These are phyloP conservation scores for Tolypocladium amazonense DNA, from an alignment of 2,329 filamentous ascomycete species.

Conservation along the genomic window DNA sequence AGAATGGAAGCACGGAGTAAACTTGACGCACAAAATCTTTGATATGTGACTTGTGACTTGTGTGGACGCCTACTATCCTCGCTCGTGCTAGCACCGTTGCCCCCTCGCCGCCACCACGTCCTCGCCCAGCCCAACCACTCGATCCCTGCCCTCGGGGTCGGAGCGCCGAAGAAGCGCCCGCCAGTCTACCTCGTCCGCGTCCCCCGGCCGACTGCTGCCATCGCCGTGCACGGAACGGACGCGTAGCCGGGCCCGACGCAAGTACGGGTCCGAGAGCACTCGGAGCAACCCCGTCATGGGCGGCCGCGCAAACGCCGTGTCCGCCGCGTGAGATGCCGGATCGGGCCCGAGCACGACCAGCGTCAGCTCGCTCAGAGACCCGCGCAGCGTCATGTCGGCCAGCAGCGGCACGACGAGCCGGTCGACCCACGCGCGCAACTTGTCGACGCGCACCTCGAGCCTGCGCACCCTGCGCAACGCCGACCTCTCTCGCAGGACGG, in stretches of 20 bases:
- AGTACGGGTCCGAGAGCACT: conserved; percentile 33
- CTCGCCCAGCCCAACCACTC: conserved; percentile 6
- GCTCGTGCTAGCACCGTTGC: too few species aligned
- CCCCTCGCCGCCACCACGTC: neutral
- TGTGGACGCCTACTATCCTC: neutral
- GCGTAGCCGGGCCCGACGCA: conserved; percentile 26
- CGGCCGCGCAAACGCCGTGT: conserved; percentile 12
- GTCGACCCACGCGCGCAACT: conserved; percentile 21
- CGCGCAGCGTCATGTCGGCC: conserved; percentile 20
- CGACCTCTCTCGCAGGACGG: conserved; percentile 12
- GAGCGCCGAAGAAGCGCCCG: conserved; percentile 16
- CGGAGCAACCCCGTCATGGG: conserved; percentile 24
- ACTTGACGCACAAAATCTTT: neutral
- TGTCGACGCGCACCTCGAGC: conserved; percentile 17
- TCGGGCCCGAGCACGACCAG: neutral
- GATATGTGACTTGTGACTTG: neutral
- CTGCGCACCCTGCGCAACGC: conserved; percentile 15
- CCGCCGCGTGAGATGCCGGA: neutral
- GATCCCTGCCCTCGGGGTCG: conserved; percentile 17
- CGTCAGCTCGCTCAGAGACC: conserved; percentile 15
- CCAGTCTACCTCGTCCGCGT: conserved; percentile 18
- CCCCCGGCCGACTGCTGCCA: neutral
- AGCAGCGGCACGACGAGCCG: conserved; percentile 16
- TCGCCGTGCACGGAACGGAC: conserved; percentile 23
- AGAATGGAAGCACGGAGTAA: conserved; percentile 20